phyloP scores from a whole-genome alignment of 1,139 yeast genomes.

The Pichia sp. region DNA sequence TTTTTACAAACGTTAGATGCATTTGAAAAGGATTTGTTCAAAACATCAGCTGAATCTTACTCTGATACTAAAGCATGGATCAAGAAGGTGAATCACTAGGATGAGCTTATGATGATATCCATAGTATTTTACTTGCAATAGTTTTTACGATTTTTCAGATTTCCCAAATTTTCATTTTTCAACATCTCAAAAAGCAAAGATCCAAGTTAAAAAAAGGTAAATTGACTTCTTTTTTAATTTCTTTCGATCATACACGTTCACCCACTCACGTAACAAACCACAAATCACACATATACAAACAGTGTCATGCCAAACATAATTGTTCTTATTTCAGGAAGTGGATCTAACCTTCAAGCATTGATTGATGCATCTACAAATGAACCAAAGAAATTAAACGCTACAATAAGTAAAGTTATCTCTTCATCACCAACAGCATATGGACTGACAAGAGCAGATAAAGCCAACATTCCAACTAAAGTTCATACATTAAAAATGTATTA shows the following conservation, averaged over 20 bases:
- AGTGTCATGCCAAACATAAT: slow-evolving; percentile 27
- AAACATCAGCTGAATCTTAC: slow-evolving; percentile 8
- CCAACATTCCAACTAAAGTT: slow-evolving; percentile 58
- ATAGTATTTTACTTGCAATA: too few species aligned
- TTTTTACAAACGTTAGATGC: slow-evolving; percentile 14
- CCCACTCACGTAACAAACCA: too few species aligned
- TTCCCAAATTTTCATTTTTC: neutral
- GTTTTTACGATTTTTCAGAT: neutral
- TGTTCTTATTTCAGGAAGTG: slow-evolving; percentile 90
- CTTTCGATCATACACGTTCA: neutral
- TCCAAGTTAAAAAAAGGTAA: neutral
- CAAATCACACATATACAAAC: neutral
- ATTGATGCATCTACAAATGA: slow-evolving; percentile 55
- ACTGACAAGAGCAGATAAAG: slow-evolving; percentile 63
- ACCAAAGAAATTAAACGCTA: slow-evolving; percentile 42
- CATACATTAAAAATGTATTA: slow-evolving; percentile 75
- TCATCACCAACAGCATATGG: slow-evolving; percentile 83
- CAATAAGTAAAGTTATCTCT: slow-evolving; percentile 70
- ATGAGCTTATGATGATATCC: too few species aligned
- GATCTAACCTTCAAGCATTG: slow-evolving; percentile 88
- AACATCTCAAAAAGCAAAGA: neutral
- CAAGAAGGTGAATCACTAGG: slow-evolving; percentile 1
- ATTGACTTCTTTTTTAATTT: neutral
- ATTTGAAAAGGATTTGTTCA: slow-evolving; percentile 14
- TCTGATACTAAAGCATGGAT: slow-evolving; percentile 10